Evolutionary conservation across 257 asterid species (phyloP), one percentile per base, ranked within the genome.

Genomic region (Capsicum chinense): DNA sequence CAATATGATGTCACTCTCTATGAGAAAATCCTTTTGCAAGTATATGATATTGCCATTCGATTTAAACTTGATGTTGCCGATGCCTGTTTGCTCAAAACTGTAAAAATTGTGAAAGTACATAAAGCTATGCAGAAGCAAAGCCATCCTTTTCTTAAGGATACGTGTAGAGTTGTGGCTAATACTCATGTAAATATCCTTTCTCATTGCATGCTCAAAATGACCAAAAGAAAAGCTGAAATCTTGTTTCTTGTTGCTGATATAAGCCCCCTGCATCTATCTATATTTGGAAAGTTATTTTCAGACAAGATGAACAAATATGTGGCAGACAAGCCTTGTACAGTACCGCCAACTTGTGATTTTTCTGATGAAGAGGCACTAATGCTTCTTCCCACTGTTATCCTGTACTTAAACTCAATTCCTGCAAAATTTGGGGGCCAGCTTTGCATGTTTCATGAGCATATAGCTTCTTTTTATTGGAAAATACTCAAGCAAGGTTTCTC

Each of bases 1-100:
- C 74, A 80, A 56, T 85, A 86, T 79, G 91, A 92, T 82, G 86
- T 90, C 87, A 56, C 83, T 73, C 87, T 88, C 60, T 91, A 93
- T 56, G 95, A 92, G 89, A 87, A 76, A 85, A 82, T 90, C 44
- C 85, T 90, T 90, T 84, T 69, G 83, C 91, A 87, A 70, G 89
- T 94, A 80, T 78, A 87, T 60, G 92, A 89, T 87, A 89, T 92
- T 79, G 89, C 90, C 85, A 37, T 83, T 68, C 86, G 48, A 79
- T 81, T 88, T 87, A 90, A 91, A 70, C 92, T 91, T 60, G 95
- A 94, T 71, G 86, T 88, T 88, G 94, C 92, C 74, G 92, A 93
- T 90, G 68, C 79, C 33, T 94, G 97, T 87, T 91, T 94, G 85
- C 92, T 93, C 57, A 92, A 93, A 86, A 98, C 98, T 83, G 85